Evolutionary conservation across 495 filamentous ascomycete genomes (phyloP), one percentile per base, ranked within the genome.

Genomic region (Astrothelium subdiscretum): DNA sequence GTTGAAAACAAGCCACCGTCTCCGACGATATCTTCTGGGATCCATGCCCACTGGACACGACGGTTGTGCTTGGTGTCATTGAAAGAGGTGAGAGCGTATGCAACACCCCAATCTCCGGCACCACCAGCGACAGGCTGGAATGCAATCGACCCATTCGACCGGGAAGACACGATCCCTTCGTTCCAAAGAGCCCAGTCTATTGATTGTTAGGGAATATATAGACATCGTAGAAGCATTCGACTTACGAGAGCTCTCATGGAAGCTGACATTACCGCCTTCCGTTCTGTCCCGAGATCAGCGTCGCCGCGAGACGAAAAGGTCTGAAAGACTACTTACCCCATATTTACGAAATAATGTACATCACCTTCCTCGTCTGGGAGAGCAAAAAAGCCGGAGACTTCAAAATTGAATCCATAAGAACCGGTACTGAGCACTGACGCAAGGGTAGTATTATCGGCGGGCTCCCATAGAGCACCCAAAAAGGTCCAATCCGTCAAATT

Each of bases 391-490:
- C 79, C 81, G 6, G 72, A 72, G n/a, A 83, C 79, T 67, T 85
- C 81, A 71, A 82, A 84, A 68, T 84, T 85, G 58, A 77, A 79
- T 0, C 77, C 80, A 42, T 79, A 75, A n/a, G 77, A 74, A 2
- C 80, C 79, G 0, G 80, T 80, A 48, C 73, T 71, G 13, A 73
- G 66, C 43, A 78, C 66, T 26, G 67, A 68, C 0, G 68, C 71
- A 0, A 74, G 61, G 22, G 59, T 66, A 1, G 59, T 66, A 62
- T 81, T 81, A 31, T 73, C 71, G 22, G 75, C 72, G 2, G 76
- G 67, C 52, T 77, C 70, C 65, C 77, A 71, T 62, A 85, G 66
- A 0, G 74, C 71, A 10, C 81, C 81, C 2, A 80, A 58, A 63
- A 79, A 85, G 0, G 68, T 72, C 82, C 82, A 85, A 32, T 78